Evolutionary conservation across 2,329 filamentous ascomycete genomes (phyloP), one percentile per base, ranked within the genome.

Genomic region (Aciculosporium take): DNA sequence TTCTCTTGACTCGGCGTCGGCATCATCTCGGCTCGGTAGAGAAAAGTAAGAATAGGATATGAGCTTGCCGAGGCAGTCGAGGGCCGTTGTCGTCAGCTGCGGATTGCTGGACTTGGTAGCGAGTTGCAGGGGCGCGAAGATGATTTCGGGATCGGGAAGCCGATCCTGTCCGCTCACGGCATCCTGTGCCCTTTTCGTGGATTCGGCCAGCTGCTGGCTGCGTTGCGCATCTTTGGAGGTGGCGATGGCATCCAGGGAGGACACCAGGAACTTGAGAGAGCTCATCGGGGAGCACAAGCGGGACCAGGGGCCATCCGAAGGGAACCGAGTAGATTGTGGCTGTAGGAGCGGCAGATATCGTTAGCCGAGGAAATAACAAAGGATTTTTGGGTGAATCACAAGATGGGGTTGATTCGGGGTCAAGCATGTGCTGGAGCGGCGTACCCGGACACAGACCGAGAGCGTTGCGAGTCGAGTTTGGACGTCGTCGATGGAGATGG

Each of bases 41-140:
- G 89, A 89, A 62, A 98, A 96, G 69, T 96, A 96, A 15, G 91
- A 94, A 61, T 94, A 98, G 54, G 89, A 95, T 58, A 96, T 96
- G 48, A 98, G 79, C 68, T 98, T 98, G 54, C 93, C 91, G 54
- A 98, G 95, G 64, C 89, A 96, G 64, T 98, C 91, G 55, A 98
- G 76, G 6, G 91, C 88, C 29, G 84, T 84, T 18, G 87, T 94
- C 45, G 87, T 84, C 36, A 98, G 71, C 44, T 85, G 78, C 40
- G 89, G 81, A 54, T 85, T 95, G 53, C 80, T 76, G 8, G 86
- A 82, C 58, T 87, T 85, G 28, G 88, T 89, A 37, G 93, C 91
- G 32, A 96, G 73, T 56, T 93, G 84, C 25, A 98, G 66, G 12
- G 91, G 91, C 49, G 82, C 79, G 56, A 98, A 98, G 51, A 98